Evolutionary conservation across 2,329 filamentous ascomycete species (phyloP).

Genomic region (Helotiales sp.): DNA sequence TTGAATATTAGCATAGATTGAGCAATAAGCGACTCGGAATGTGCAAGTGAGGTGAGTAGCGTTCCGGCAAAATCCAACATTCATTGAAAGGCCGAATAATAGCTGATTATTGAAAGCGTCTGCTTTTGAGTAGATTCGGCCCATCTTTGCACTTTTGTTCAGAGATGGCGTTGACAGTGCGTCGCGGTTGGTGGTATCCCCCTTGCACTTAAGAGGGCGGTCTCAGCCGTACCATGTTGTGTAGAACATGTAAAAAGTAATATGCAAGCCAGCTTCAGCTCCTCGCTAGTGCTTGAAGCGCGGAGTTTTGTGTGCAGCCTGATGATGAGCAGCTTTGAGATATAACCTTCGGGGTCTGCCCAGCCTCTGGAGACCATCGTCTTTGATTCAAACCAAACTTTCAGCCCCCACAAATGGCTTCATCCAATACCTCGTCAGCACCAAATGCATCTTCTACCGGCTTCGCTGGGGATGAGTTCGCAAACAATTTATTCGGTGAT

Average conservation of each 20-base stretch:
- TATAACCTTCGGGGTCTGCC: background rate
- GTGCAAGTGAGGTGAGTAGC: too few relatives aligned
- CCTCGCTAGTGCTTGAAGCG: background rate
- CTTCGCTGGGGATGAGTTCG: conserved; percentile 30
- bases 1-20: too few relatives aligned
- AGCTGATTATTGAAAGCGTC: too few relatives aligned
- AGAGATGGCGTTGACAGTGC: background rate
- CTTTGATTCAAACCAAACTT: background rate
- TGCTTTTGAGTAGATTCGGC: background rate
- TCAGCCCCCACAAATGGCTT: background rate
- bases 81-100: too few relatives aligned
- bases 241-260: background rate
- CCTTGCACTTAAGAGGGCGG: background rate
- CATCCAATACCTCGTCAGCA: background rate
- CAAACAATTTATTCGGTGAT: conserved; percentile 32
- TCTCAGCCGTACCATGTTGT: background rate
- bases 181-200: background rate
- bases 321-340: background rate
- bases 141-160: background rate
- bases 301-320: background rate
- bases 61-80: too few relatives aligned
- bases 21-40: too few relatives aligned
- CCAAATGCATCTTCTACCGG: background rate
- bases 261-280: background rate
- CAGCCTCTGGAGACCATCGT: background rate